These are phyloP conservation scores for Tetrahymena thermophila DNA, from an alignment of 73 alveolate species.

Conservation along the genomic window DNA sequence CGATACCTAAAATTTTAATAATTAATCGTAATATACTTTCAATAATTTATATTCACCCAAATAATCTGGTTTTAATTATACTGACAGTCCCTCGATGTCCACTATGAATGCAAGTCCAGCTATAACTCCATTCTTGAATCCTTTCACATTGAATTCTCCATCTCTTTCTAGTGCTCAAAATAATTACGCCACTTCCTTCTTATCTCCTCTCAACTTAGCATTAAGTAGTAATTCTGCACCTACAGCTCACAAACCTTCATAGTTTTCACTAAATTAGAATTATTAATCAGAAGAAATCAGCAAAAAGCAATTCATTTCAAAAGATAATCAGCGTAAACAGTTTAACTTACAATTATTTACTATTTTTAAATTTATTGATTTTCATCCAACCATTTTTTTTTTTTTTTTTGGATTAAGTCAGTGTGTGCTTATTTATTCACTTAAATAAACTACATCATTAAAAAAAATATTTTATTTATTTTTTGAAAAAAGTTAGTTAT, in stretches of 20 bases:
- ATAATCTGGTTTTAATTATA: background rate
- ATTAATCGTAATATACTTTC: background rate
- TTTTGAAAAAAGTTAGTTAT: background rate
- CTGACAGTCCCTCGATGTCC: constrained; percentile 3
- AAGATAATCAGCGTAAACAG: background rate
- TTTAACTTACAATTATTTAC: background rate
- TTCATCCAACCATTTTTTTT: too few relatives aligned
- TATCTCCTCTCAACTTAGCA: background rate
- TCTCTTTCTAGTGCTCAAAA: background rate
- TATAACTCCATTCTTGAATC: background rate
- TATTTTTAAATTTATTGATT: background rate
- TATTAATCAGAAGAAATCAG: background rate
- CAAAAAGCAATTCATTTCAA: background rate
- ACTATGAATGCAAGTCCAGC: background rate
- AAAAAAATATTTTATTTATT: background rate
- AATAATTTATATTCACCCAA: background rate
- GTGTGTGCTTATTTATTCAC: too few relatives aligned
- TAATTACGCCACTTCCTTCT: background rate
- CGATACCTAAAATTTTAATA: background rate
- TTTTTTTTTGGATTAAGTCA: too few relatives aligned
- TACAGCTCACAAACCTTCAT: background rate
- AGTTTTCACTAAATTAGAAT: background rate
- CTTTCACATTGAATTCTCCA: background rate
- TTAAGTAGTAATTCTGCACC: background rate
- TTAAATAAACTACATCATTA: too few relatives aligned